Conservation (phyloP, 2,329 filamentous ascomycete species). For the Falciphora oryzae region DNA sequence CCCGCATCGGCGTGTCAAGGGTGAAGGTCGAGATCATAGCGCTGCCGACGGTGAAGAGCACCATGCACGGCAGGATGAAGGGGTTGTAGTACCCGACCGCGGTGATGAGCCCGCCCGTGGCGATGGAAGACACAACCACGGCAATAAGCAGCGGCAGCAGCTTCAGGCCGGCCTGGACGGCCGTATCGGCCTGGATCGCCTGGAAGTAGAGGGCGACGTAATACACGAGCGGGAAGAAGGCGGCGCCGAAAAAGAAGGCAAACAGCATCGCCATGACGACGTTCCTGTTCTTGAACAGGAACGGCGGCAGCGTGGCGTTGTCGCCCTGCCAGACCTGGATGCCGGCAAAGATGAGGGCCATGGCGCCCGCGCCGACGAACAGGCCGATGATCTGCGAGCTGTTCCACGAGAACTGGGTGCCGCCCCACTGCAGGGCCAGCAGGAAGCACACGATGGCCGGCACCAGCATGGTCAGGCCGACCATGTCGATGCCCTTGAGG, state of each 20-base stretch:
- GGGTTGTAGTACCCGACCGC: slow-evolving; percentile 18
- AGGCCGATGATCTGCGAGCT: slow-evolving; percentile 43
- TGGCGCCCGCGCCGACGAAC: slow-evolving; percentile 41
- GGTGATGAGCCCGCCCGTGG: slow-evolving; percentile 19
- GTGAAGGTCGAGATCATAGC: slow-evolving; percentile 50
- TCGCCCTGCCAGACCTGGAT: slow-evolving; percentile 41
- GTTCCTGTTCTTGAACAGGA: slow-evolving; percentile 41
- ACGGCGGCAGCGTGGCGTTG: slow-evolving; percentile 42
- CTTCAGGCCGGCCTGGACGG: slow-evolving; percentile 49
- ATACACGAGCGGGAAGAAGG: slow-evolving; percentile 48
- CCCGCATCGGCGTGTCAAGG: slow-evolving; percentile 34
- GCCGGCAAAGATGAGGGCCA: slow-evolving; percentile 40
- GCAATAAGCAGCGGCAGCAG: slow-evolving; percentile 47
- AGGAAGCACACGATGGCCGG: slow-evolving; percentile 47
- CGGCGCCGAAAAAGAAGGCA: slow-evolving; percentile 42
- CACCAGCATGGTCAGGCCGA: slow-evolving; percentile 44
- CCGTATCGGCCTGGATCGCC: slow-evolving; percentile 45
- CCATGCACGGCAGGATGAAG: slow-evolving; percentile 23
- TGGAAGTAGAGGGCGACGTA: slow-evolving; percentile 51
- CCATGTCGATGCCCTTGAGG: slow-evolving; percentile 41
- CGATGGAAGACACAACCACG: slow-evolving; percentile 32
- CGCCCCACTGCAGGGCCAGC: slow-evolving; percentile 53
- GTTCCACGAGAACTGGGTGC: slow-evolving; percentile 44
- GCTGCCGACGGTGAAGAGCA: slow-evolving; percentile 36
- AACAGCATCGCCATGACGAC: slow-evolving; percentile 34